Evolutionary conservation across 2,329 filamentous ascomycete species (phyloP).

Genomic region (Alternaria atra): DNA sequence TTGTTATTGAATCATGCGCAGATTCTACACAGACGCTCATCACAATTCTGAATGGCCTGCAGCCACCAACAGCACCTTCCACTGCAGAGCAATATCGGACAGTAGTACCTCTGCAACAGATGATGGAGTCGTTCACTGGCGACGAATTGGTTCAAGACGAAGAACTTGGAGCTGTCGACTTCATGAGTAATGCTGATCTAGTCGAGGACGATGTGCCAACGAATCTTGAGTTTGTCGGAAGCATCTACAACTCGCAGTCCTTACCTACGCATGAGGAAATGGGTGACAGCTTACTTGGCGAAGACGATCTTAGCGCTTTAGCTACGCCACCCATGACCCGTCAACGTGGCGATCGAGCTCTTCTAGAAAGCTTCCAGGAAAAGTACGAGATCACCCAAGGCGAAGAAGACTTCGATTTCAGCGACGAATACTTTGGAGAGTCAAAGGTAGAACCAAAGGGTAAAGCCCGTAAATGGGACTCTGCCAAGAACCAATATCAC

Average conservation of each 20-base stretch:
- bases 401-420: constrained; percentile 72
- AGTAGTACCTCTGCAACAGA: constrained; percentile 83
- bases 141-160: constrained; percentile 76
- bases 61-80: constrained; percentile 83
- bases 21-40: constrained; percentile 96
- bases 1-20: constrained; percentile 93
- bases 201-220: constrained; percentile 53
- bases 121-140: constrained; percentile 88
- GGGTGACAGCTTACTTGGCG: constrained; percentile 53
- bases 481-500: constrained; percentile 77
- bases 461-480: constrained; percentile 82
- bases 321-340: constrained; percentile 43
- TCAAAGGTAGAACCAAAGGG: constrained; percentile 68
- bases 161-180: constrained; percentile 61
- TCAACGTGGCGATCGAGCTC: constrained; percentile 47
- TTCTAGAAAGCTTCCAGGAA: constrained; percentile 63
- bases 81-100: constrained; percentile 88
- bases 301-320: constrained; percentile 50
- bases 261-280: constrained; percentile 54
- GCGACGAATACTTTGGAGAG: constrained; percentile 77
- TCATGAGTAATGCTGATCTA: constrained; percentile 51
- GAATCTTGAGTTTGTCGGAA: constrained; percentile 61
- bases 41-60: constrained; percentile 77
- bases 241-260: constrained; percentile 61
- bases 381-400: constrained; percentile 64